Evolutionary conservation across 768 basidiomycete species (phyloP).

Genomic region (Strobilomyces dryophilus): DNA sequence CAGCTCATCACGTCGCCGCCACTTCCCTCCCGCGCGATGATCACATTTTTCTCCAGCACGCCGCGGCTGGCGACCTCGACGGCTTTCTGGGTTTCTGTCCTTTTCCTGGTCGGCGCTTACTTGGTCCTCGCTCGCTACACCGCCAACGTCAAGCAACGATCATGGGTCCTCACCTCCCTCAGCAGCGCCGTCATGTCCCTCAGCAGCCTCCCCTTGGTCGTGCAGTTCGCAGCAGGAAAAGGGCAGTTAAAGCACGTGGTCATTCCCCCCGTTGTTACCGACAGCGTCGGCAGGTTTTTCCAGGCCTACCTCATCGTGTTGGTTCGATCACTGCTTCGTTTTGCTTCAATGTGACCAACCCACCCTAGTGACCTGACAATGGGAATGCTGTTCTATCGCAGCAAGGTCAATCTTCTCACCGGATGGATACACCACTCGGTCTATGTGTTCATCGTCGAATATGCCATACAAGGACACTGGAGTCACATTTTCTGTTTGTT

Average conservation of each 20-base stretch:
- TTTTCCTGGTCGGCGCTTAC: constrained; percentile 26
- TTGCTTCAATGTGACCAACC: constrained; percentile 9
- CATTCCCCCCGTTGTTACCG: constrained; percentile 20
- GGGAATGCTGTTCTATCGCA: constrained; percentile 44
- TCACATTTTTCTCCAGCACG: constrained; percentile 16
- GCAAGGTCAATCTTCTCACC: constrained; percentile 45
- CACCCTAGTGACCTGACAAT: constrained; percentile 40
- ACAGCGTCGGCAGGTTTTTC: constrained; percentile 37
- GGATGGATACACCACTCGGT: constrained; percentile 51
- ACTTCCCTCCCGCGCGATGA: constrained; percentile 16
- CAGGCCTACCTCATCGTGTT: constrained; percentile 42
- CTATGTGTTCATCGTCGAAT: constrained; percentile 41
- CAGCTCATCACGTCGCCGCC: constrained; percentile 21
- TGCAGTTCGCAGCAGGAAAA: constrained; percentile 22
- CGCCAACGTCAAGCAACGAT: constrained; percentile 36
- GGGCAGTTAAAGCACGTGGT: constrained; percentile 26
- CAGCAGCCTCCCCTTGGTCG: constrained; percentile 38
- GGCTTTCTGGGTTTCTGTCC: constrained; percentile 20
- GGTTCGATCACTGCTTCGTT: constrained; percentile 18
- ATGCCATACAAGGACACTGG: constrained; percentile 33
- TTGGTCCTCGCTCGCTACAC: constrained; percentile 27
- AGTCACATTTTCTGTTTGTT: constrained; percentile 42
- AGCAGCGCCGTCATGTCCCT: constrained; percentile 40
- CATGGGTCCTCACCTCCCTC: constrained; percentile 46
- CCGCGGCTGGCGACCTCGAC: constrained; percentile 19